Base-by-base conservation (phyloP, 768 basidiomycete genomes). In the Tubosaeta brunneosetosa region DNA sequence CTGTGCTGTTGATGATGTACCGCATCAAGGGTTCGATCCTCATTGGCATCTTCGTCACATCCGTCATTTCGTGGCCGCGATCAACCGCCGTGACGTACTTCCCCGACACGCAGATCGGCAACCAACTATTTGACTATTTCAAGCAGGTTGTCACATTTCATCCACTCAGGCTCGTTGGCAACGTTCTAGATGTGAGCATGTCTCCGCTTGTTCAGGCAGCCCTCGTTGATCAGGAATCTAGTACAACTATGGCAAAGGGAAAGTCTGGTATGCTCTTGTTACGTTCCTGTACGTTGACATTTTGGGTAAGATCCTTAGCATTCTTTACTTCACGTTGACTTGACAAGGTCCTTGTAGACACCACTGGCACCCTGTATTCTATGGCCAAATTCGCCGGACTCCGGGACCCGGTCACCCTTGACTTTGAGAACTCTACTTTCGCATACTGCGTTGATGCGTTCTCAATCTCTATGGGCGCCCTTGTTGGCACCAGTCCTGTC, bases 361-460 rank as follows among this genome's bases (percentile, higher is more conserved):
- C 72, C 27, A 77, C 74, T 50, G 86, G 91, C 63, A 92, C 91
- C 9, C 73, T 94, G 4, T 91, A 92, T 66, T 86, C 91, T 36
- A 92, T 94, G 91, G 88, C 89, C 49, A 91, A 88, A 66, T 92
- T 92, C 56, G 89, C 91, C 6, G 88, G 88, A n/a, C 77, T 94
- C 2, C 88, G 88, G 44, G 85, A 92, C 63, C 85, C 85, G 1
- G 80, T 88, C 13, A 91, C 90, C 25, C 74, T 91, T 51, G 91
- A 94, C 66, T 94, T 94, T 59, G 91, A 94, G 71, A 81, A 83
- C 56, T 88, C 85, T 16, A 88, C 84, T 12, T 74, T 87, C 54
- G 89, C 89, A 4, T 91, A 91, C 69, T 91, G 88, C 57, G 80
- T 90, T 26, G 88, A 91, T 59, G 89, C 89, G 0, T 84, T 91